Percentiles rank a stretch among this genome's conserved stretches.
These are phyloP conservation scores for Cyclotella distinguenda DNA, from an alignment of 108 stramenopile genomes.

Conservation along the genomic window DNA sequence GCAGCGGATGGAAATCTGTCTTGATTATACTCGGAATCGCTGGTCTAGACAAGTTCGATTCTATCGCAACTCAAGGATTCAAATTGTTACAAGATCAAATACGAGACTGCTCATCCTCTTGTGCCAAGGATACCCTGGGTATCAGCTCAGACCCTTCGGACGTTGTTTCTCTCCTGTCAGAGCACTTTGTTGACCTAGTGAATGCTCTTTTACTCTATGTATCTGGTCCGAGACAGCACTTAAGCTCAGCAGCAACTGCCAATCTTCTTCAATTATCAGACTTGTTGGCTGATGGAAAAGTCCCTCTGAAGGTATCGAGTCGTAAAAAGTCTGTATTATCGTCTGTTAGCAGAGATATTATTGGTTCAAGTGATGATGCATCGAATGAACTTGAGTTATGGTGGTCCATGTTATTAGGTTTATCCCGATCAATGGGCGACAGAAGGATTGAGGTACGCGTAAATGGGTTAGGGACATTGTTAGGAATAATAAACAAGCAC, in stretches of 20 bases:
- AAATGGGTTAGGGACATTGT: conserved; percentile 62
- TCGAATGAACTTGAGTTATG: conserved; percentile 82
- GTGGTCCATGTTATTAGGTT: conserved; percentile 96
- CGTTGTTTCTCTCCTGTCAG: conserved; percentile 49
- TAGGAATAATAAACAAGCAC: conserved; percentile 64
- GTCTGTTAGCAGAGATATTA: conserved; percentile 7
- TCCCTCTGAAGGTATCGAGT: conserved; percentile 23
- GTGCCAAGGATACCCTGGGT: neutral
- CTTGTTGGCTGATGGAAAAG: conserved; percentile 57
- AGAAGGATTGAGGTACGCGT: conserved; percentile 59
- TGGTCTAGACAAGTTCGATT: conserved; percentile 70
- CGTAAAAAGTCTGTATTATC: conserved; percentile 15
- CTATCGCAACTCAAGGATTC: conserved; percentile 76
- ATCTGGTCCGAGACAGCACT: conserved; percentile 74
- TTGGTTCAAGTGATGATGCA: conserved; percentile 37
- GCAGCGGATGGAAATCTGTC: conserved; percentile 94
- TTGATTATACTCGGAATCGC: conserved; percentile 87
- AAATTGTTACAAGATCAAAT: conserved; percentile 64
- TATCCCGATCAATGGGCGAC: conserved; percentile 86
- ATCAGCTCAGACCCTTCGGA: conserved; percentile 24
- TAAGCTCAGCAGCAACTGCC: conserved; percentile 79
- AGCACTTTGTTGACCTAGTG: conserved; percentile 92
- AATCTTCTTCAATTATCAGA: conserved; percentile 52
- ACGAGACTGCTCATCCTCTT: conserved; percentile 39
- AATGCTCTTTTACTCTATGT: conserved; percentile 87